phyloP scores from a whole-genome alignment of 139 green algal genomes.

The Volvox reticuliferus region DNA sequence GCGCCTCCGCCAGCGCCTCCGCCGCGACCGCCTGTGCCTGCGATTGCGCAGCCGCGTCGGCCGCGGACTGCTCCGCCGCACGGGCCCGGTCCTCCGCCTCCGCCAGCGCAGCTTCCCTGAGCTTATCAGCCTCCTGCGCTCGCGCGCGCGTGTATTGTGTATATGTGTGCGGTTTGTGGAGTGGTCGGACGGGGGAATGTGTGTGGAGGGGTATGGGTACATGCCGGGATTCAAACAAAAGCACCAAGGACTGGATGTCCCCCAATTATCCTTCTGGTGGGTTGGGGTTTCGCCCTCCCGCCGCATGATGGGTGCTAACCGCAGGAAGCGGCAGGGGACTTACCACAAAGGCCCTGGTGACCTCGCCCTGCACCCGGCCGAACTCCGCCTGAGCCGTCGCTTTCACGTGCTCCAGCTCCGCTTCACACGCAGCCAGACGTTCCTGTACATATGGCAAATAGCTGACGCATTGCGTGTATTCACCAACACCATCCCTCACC shows the following conservation, averaged over 20 bases:
- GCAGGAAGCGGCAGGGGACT: neutral
- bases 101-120: neutral
- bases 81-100: conserved; percentile 24
- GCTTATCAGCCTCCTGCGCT: conserved; percentile 10
- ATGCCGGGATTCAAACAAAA: no score
- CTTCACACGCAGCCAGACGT: conserved; percentile 3
- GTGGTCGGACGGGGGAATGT: no score
- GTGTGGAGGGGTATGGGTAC: no score
- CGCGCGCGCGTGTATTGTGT: neutral
- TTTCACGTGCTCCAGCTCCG: conserved; percentile 17
- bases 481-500: no score
- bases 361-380: conserved; percentile 11
- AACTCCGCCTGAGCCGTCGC: conserved; percentile 32
- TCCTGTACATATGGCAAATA: neutral
- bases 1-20: neutral
- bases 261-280: no score
- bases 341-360: conserved; percentile 35
- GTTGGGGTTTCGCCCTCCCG: no score
- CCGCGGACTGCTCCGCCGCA: neutral
- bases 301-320: neutral
- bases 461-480: no score
- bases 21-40: neutral
- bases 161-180: no score
- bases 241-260: no score
- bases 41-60: neutral